Conservation (phyloP, 352 stramenopile species). For the Phytophthora boehmeriae region DNA sequence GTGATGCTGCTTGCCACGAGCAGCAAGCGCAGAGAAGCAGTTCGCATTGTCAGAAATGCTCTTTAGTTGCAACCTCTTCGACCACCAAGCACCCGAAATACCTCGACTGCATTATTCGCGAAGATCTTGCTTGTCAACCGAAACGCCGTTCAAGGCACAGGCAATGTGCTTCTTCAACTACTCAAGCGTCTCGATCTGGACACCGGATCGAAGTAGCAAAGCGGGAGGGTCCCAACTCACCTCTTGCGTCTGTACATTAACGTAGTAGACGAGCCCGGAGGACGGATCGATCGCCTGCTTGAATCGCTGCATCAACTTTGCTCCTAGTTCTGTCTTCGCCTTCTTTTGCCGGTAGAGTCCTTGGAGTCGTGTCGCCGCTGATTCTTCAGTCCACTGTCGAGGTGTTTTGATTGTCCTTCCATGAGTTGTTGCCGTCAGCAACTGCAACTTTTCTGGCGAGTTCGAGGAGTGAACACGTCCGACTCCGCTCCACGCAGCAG, state of each 20-base stretch:
- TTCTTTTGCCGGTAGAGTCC: conserved; percentile 59
- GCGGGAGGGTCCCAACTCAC: conserved; percentile 68
- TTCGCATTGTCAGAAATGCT: background rate
- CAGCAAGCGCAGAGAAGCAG: conserved; percentile 1
- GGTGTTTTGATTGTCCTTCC: conserved; percentile 3
- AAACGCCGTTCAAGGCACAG: background rate
- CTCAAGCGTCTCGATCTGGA: conserved; percentile 37
- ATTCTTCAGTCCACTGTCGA: conserved; percentile 52
- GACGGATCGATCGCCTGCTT: conserved; percentile 58
- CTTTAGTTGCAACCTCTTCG: background rate
- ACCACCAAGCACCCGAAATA: background rate
- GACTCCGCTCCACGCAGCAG: conserved; percentile 44
- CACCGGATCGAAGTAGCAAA: conserved; percentile 28
- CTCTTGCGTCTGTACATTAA: conserved; percentile 65
- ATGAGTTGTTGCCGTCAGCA: conserved; percentile 20
- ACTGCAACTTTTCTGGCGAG: conserved; percentile 45
- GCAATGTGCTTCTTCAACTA: conserved; percentile 1
- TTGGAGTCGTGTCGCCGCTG: conserved; percentile 54
- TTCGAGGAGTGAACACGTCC: conserved; percentile 61
- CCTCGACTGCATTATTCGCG: background rate
- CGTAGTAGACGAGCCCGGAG: conserved; percentile 69
- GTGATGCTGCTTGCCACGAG: conserved; percentile 12
- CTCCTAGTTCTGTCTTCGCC: conserved; percentile 47
- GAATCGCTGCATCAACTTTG: conserved; percentile 50
- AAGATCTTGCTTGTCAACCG: background rate